Evolutionary conservation across 2,329 filamentous ascomycete genomes (phyloP), one percentile per base, ranked within the genome.

Genomic region (Tolypocladium tundrense): DNA sequence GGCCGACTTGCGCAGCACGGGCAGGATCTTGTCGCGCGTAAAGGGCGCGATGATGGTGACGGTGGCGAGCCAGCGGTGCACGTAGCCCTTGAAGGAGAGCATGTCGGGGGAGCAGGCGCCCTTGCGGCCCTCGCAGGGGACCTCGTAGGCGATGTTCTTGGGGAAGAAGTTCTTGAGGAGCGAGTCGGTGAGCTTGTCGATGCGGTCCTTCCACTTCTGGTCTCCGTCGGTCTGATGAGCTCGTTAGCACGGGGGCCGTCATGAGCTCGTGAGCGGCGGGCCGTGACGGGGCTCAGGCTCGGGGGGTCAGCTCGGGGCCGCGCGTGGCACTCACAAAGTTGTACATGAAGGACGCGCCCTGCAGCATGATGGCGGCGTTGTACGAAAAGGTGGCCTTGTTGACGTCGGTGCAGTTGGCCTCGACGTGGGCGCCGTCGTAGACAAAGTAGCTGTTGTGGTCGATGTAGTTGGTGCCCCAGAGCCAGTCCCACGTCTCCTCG

Each of bases 71-170:
- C 86, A 88, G 45, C 85, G 80, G 63, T 84, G 79, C 21, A 89
- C 75, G 59, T 86, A 85, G 43, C 86, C 87, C 71, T 90, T 90
- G 80, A 88, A 91, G 1, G 83, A 83, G 60, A 83, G 72, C 77
- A 91, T 88, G 65, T 93, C 90, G 53, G 81, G 77, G 59, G 86
- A 86, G 75, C 90, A 93, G 24, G 73, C 79, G 27, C 67, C 72
- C 3, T 77, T 73, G 35, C 68, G 64, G 40, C 67, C 65, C 63
- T 91, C 88, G 72, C 89, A 93, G 14, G 84, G 76, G 3, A 82
- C 72, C 70, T 93, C 89, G 58, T 75, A 83, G 64, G 88, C 84
- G 62, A 87, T 76, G 48, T 78, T 78, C 16, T 82, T 71, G 48
- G 76, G 75, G 72, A 83, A 84, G 71, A 84, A 84, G 60, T 75